Base-by-base conservation (phyloP, 257 asterid genomes). In the Lantana camara region DNA sequence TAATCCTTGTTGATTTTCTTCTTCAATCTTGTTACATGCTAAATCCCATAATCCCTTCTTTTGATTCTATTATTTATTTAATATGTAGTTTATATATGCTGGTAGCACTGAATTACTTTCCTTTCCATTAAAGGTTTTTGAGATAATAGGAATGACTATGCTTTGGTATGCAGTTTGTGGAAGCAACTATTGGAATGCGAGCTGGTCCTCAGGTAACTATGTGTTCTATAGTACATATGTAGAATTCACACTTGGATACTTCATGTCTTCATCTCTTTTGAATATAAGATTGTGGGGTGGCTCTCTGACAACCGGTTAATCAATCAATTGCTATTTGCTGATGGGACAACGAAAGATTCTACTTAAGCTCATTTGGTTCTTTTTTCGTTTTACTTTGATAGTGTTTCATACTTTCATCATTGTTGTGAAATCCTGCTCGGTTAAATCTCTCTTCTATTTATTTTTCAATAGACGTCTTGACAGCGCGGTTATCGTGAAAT, bases 111-210 rank as follows among this genome's bases (percentile, higher is more conserved):
- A 35, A 61, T 34, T 45, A 37, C 13, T 57, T 57, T 63, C 44
- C 19, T 12, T 32, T 35, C 1, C 10, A 29, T 15, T 50, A 41
- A 46, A 24, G 17, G 13, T 5, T 24, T 21, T 21, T 45, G 65
- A 45, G 51, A 11, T 46, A 41, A 35, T 65, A 52, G 49, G 45
- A 47, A 27, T 49, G 29, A 57, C 22, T 19, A 11, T 59, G 5
- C 37, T 66, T 52, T 72, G 35, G 38, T 30, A 62, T 77, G 78
- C 87, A 89, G 98, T 92, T 92, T 76, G 97, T 89, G 70, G 96
- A 89, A 83, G 97, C 96, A 58, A 71, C 78, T 59, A 76, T 92
- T 20, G 92, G 82, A 45, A 92, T 92, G 29, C 82, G 44, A 51
- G 93, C 97, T 34, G 83, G 78, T 69, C 72, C 85, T 53, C 71